phyloP scores from a whole-genome alignment of 768 basidiomycete species.

The Psilocybe azurescens region DNA sequence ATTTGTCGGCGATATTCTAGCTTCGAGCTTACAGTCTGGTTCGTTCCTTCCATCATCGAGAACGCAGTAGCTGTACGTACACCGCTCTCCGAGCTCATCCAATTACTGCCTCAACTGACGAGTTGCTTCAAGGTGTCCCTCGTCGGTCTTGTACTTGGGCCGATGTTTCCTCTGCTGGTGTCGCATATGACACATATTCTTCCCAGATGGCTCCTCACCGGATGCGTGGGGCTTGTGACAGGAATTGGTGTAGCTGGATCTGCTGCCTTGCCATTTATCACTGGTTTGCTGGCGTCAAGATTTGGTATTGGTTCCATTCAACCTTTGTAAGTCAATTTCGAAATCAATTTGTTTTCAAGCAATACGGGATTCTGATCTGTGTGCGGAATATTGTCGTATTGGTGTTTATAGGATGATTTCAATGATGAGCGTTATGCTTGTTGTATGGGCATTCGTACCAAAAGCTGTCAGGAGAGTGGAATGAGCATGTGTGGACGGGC shows the following conservation, averaged over 20 bases:
- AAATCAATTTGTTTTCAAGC: constrained; percentile 4
- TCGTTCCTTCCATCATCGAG: constrained; percentile 67
- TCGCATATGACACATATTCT: constrained; percentile 70
- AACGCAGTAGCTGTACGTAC: constrained; percentile 55
- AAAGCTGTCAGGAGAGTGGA: too few species aligned
- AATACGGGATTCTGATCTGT: neutral
- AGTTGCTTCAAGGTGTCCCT: constrained; percentile 44
- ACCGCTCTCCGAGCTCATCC: neutral
- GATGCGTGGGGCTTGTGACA: constrained; percentile 66
- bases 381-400: neutral
- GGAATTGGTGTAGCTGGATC: constrained; percentile 72
- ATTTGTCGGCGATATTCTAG: constrained; percentile 29
- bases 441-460: constrained; percentile 60
- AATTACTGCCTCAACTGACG: neutral
- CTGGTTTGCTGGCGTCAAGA: constrained; percentile 67
- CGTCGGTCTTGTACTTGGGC: constrained; percentile 71
- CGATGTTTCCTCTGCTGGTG: constrained; percentile 75
- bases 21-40: constrained; percentile 74
- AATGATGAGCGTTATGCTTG: constrained; percentile 63
- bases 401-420: constrained; percentile 49
- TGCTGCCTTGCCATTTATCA: constrained; percentile 73
- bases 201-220: constrained; percentile 70
- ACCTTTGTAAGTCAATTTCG: constrained; percentile 52
- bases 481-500: too few species aligned
- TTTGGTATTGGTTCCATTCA: constrained; percentile 64